Conservation (phyloP, 2,329 filamentous ascomycete species). For the Beauveria sp. region DNA sequence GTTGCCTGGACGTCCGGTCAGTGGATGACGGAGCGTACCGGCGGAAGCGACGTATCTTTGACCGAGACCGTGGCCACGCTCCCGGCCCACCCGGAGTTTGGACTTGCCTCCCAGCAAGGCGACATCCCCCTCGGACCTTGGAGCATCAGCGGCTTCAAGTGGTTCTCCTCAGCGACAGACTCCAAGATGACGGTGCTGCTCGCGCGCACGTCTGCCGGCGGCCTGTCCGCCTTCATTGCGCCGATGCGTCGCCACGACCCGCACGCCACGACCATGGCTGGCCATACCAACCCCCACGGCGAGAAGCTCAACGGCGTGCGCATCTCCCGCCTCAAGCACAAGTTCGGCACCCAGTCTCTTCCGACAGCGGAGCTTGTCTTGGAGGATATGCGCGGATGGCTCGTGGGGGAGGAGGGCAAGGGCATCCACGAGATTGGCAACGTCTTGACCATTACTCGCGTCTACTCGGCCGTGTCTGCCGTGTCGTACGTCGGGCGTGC, state of each 20-base stretch:
- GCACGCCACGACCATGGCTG: slow-evolving; percentile 22
- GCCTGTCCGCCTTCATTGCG: slow-evolving; percentile 56
- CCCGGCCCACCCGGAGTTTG: slow-evolving; percentile 11
- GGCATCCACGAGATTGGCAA: slow-evolving; percentile 62
- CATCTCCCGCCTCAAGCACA: slow-evolving; percentile 64
- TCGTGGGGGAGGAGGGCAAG: slow-evolving; percentile 58
- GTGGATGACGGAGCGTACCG: slow-evolving; percentile 69
- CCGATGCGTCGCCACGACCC: slow-evolving; percentile 46
- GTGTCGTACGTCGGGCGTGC: slow-evolving; percentile 48
- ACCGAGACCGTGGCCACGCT: slow-evolving; percentile 54
- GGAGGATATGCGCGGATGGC: slow-evolving; percentile 52
- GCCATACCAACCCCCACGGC: slow-evolving; percentile 19
- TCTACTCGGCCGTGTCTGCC: slow-evolving; percentile 48
- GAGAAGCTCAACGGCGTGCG: slow-evolving; percentile 56
- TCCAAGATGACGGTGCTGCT: slow-evolving; percentile 54
- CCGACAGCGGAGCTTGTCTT: slow-evolving; percentile 68
- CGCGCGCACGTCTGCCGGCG: slow-evolving; percentile 41
- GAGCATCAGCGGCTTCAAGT: slow-evolving; percentile 58
- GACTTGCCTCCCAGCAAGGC: slow-evolving; percentile 4
- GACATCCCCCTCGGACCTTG: slow-evolving; percentile 42
- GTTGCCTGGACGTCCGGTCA: slow-evolving; percentile 64
- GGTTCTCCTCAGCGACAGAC: slow-evolving; percentile 62
- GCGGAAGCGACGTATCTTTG: slow-evolving; percentile 60
- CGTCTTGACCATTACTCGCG: slow-evolving; percentile 58
- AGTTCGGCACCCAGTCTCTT: slow-evolving; percentile 61